Evolutionary conservation across 306 rosid genomes (phyloP).

Genomic region (Cotoneaster glaucophyllus): DNA sequence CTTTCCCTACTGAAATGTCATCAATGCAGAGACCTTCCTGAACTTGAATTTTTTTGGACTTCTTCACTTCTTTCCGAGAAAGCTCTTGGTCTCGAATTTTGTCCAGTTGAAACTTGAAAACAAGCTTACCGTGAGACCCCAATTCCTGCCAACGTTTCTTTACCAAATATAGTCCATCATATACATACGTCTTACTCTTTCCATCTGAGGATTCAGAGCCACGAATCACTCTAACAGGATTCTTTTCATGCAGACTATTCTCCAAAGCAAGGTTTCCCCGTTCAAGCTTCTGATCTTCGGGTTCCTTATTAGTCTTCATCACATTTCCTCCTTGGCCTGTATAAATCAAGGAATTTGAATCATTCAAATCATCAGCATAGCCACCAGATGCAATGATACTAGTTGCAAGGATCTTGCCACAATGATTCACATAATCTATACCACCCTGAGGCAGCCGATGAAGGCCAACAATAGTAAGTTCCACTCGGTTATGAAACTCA

Average conservation of each 20-base stretch:
- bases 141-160: constrained; percentile 64
- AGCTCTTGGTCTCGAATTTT: constrained; percentile 78
- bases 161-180: constrained; percentile 78
- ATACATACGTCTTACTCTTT: constrained; percentile 51
- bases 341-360: constrained; percentile 63
- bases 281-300: constrained; percentile 94
- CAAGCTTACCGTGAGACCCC: constrained; percentile 79
- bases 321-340: constrained; percentile 93
- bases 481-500: constrained; percentile 81
- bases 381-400: constrained; percentile 88
- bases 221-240: constrained; percentile 85
- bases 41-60: constrained; percentile 56
- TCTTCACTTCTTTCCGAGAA: constrained; percentile 73
- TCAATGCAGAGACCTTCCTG: constrained; percentile 64
- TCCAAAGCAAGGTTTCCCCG: constrained; percentile 91
- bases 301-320: constrained; percentile 49
- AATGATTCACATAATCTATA: constrained; percentile 61
- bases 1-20: constrained; percentile 82
- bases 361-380: constrained; percentile 62
- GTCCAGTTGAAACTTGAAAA: constrained; percentile 60
- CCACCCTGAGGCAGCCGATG: constrained; percentile 78
- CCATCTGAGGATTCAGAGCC: constrained; percentile 65
- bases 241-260: constrained; percentile 58
- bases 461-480: constrained; percentile 73
- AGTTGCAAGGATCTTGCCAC: constrained; percentile 57